Conservation (phyloP, 225 moss, liverwort and hornwort genomes). For the Takakia lepidozioides region DNA sequence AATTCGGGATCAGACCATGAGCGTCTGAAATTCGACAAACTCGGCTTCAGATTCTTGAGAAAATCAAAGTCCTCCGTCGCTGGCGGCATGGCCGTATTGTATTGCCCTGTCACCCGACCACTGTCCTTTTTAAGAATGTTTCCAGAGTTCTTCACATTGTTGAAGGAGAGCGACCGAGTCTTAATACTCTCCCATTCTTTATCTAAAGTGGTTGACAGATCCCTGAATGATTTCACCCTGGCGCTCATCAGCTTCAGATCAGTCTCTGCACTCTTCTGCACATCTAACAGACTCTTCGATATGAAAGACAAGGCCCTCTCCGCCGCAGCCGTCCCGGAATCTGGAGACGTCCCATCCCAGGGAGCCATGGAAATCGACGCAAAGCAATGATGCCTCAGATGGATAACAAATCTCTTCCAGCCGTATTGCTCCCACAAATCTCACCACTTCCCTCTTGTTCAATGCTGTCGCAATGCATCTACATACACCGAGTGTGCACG, state of each 20-base stretch:
- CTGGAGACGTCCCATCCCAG: too few species aligned
- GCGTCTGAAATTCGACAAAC: slow-evolving; percentile 65
- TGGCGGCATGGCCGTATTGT: slow-evolving; percentile 45
- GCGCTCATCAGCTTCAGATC: slow-evolving; percentile 82
- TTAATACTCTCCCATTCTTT: slow-evolving; percentile 95
- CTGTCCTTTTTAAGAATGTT: slow-evolving; percentile 75
- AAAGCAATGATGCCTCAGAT: too few species aligned
- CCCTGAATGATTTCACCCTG: slow-evolving; percentile 81
- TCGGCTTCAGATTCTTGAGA: slow-evolving; percentile 80
- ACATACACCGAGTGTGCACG: too few species aligned
- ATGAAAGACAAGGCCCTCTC: slow-evolving; percentile 81
- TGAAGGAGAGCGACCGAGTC: slow-evolving; percentile 40
- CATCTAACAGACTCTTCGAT: slow-evolving; percentile 83
- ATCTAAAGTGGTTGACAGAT: slow-evolving; percentile 80
- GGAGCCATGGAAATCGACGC: too few species aligned
- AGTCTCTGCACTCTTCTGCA: slow-evolving; percentile 89
- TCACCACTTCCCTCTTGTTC: too few species aligned
- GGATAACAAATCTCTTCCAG: too few species aligned
- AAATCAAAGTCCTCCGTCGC: slow-evolving; percentile 56
- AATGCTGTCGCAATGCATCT: too few species aligned
- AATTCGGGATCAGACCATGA: slow-evolving; percentile 87
- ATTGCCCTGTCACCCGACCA: slow-evolving; percentile 40
- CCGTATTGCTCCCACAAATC: too few species aligned
- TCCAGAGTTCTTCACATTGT: slow-evolving; percentile 67
- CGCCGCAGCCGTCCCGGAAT: slow-evolving; percentile 66